Evolutionary conservation across 768 basidiomycete species (phyloP), one percentile per base, ranked within the genome.

Genomic region (Leccinum aurantiacum): DNA sequence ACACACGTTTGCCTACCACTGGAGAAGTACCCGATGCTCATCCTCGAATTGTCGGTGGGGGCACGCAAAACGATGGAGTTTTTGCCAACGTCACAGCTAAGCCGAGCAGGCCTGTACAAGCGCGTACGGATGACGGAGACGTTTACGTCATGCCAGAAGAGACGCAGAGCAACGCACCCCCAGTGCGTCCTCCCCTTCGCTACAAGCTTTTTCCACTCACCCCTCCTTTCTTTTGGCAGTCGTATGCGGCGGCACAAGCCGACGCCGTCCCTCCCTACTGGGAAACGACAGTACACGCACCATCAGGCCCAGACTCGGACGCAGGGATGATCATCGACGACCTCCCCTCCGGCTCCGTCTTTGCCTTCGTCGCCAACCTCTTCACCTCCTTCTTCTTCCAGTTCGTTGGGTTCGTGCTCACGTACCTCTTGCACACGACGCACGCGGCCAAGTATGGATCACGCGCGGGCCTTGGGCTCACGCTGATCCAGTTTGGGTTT

Each of bases 341-440:
- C 59, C 86, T 98, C 46, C 93, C 95, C 0, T 84, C 92, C 0
- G 95, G 95, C 54, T 87, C 89, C 4, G 70, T 85, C 66, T 75
- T 84, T 74, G 73, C 86, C n/a, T 95, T 94, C 76, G 67, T 85
- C 63, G 79, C 85, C 76, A 93, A 92, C 74, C 72, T 89, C 57
- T 83, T 95, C 77, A 87, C 93, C 59, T 95, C 93, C 7, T 90
- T 90, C 77, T 93, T 95, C 77, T 98, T 99, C 88, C 95, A 98
- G 76, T 95, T 98, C 73, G 83, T 96, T 68, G 95, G 93, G 54
- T 94, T 91, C 80, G 75, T 90, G 60, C 83, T 99, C 76, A 97
- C 95, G 1, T 97, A 94, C 69, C 87, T 98, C 66, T 86, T 98
- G 3, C 90, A 91, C 75, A 88, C 87, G 13, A 89, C 94, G 1